Evolutionary conservation across 208 protist genomes (phyloP).

Genomic region (Crithidia brevicula): DNA sequence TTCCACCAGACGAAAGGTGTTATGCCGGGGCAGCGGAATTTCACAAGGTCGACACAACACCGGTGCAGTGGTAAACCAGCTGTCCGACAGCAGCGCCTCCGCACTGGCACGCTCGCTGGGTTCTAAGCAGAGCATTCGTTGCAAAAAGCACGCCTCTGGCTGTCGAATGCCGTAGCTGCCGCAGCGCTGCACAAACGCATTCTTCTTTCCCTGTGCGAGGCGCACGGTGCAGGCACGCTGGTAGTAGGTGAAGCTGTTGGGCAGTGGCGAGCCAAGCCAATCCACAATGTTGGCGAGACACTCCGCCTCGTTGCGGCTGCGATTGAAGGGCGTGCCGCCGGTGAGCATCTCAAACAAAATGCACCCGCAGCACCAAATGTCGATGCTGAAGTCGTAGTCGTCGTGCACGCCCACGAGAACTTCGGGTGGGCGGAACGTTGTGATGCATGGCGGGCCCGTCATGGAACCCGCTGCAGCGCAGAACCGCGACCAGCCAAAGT

Average conservation of each 20-base stretch:
- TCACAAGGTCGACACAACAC: constrained; percentile 58
- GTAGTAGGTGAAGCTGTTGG: constrained; percentile 56
- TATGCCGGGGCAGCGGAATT: constrained; percentile 62
- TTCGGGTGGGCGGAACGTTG: constrained; percentile 81
- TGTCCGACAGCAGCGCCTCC: constrained; percentile 56
- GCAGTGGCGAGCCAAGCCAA: constrained; percentile 75
- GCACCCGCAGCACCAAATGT: constrained; percentile 96
- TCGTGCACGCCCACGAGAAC: constrained; percentile 58
- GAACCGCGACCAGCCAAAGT: constrained; percentile 88
- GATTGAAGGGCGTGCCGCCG: constrained; percentile 92
- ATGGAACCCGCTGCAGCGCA: constrained; percentile 36
- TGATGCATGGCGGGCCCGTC: constrained; percentile 78
- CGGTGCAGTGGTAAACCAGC: constrained; percentile 74
- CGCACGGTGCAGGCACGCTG: constrained; percentile 18
- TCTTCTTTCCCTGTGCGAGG: constrained; percentile 33
- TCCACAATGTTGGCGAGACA: constrained; percentile 69
- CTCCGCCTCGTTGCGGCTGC: constrained; percentile 56
- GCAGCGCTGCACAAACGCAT: constrained; percentile 69
- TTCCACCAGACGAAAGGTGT: constrained; percentile 79
- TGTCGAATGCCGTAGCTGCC: constrained; percentile 37
- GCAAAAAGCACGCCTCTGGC: constrained; percentile 59
- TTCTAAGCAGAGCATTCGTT: constrained; percentile 79
- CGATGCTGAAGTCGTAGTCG: constrained; percentile 93
- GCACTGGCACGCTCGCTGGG: constrained; percentile 62
- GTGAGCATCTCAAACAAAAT: constrained; percentile 98